These are phyloP conservation scores for Porcisia hertigi DNA, from an alignment of 208 protist genomes.

Conservation along the genomic window DNA sequence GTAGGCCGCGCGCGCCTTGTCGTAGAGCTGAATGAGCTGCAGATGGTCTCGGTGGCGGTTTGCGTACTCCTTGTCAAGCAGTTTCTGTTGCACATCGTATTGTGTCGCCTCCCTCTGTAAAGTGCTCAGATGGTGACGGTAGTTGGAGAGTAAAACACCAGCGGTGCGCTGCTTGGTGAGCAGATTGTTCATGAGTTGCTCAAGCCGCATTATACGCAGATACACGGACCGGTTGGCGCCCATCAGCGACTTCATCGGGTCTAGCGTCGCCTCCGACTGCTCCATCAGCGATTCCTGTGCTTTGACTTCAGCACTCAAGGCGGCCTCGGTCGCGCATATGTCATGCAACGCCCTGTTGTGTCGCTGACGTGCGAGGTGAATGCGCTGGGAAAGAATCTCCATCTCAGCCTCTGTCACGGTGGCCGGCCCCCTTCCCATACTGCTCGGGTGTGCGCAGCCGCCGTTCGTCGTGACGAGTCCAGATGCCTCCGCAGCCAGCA, in stretches of 20 bases:
- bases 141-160: constrained; percentile 78
- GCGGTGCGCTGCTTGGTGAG: constrained; percentile 90
- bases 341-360: constrained; percentile 60
- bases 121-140: constrained; percentile 79
- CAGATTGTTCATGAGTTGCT: constrained; percentile 90
- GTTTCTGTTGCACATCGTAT: constrained; percentile 64
- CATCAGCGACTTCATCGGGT: constrained; percentile 12
- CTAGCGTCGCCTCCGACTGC: not conserved
- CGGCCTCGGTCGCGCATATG: constrained; percentile 20
- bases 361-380: constrained; percentile 42
- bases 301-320: not conserved
- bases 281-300: not conserved
- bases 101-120: constrained; percentile 63
- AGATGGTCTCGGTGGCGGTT: constrained; percentile 86
- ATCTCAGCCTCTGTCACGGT: constrained; percentile 64
- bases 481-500: not conserved
- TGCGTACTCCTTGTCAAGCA: constrained; percentile 68
- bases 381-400: constrained; percentile 48
- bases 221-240: constrained; percentile 53
- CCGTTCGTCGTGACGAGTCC: constrained; percentile 2
- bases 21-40: constrained; percentile 87
- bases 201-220: constrained; percentile 86
- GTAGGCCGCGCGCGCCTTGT: constrained; percentile 72
- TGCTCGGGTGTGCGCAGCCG: constrained; percentile 12
- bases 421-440: constrained; percentile 10